Conservation (phyloP, 2,329 filamentous ascomycete genomes). For the Rhexocercosporidium sp. region DNA sequence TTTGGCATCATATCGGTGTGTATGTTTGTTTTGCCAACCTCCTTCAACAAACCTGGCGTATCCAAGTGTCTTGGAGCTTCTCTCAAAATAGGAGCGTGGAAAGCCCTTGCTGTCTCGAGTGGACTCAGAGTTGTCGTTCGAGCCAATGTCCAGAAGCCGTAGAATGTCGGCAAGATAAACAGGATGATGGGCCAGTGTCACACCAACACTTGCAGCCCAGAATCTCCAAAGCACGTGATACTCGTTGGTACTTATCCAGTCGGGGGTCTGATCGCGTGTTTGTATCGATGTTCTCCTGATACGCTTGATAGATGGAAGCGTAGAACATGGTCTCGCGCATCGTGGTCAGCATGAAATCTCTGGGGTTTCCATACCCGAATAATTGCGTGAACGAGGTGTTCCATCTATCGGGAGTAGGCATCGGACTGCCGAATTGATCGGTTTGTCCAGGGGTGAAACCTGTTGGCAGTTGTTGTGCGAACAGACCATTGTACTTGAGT, state of each 20-base stretch:
- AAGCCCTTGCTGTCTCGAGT: constrained; percentile 21
- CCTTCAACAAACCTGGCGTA: constrained; percentile 12
- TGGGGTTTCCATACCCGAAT: constrained; percentile 1
- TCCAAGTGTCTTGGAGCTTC: constrained; percentile 16
- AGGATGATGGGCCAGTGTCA: constrained; percentile 18
- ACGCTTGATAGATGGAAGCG: constrained; percentile 11
- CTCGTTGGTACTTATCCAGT: not conserved
- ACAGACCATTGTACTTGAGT: not conserved
- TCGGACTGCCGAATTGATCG: not conserved
- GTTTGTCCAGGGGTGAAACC: not conserved
- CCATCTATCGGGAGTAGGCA: constrained; percentile 1
- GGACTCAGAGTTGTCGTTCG: constrained; percentile 21
- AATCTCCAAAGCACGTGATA: constrained; percentile 17
- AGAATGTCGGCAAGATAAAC: constrained; percentile 21
- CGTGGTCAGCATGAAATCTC: constrained; percentile 1
- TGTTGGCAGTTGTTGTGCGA: constrained; percentile 2
- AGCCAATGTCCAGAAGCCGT: constrained; percentile 21
- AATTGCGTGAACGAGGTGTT: constrained; percentile 13
- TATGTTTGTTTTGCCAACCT: constrained; percentile 18
- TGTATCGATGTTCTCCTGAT: constrained; percentile 1
- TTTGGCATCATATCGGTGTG: constrained; percentile 13
- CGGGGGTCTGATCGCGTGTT: not conserved
- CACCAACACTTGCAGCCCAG: constrained; percentile 12
- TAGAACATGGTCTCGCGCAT: constrained; percentile 14
- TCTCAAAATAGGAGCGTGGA: constrained; percentile 17